Conservation (phyloP, 1,139 yeast species). For the Geotrichum fermentans region DNA sequence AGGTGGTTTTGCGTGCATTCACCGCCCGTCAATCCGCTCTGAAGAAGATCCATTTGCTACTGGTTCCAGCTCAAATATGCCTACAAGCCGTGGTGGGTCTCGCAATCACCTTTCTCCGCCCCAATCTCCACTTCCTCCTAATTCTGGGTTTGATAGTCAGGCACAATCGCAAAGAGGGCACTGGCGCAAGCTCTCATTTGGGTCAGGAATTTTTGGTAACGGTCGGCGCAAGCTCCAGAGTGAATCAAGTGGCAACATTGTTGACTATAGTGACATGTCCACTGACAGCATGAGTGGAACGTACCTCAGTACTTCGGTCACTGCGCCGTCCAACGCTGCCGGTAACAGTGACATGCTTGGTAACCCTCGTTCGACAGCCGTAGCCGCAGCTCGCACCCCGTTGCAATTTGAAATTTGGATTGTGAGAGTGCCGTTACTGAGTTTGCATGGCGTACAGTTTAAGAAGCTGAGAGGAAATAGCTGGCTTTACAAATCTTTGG, state of each 20-base stretch:
- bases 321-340: slow-evolving; percentile 32
- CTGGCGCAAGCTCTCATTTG: slow-evolving; percentile 37
- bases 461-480: slow-evolving; percentile 91
- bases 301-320: slow-evolving; percentile 35
- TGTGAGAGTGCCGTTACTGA: slow-evolving; percentile 87
- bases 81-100: slow-evolving; percentile 1
- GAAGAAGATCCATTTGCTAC: slow-evolving; percentile 39
- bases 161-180: slow-evolving; percentile 26
- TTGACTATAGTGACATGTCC: slow-evolving; percentile 31
- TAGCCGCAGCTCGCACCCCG: slow-evolving; percentile 42
- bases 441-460: slow-evolving; percentile 90
- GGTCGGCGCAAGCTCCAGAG: slow-evolving; percentile 26
- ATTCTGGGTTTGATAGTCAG: not conserved
- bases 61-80: slow-evolving; percentile 19
- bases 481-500: slow-evolving; percentile 93
- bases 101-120: slow-evolving; percentile 11
- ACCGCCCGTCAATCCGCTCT: slow-evolving; percentile 73
- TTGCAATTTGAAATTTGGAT: slow-evolving; percentile 87
- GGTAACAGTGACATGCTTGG: slow-evolving; percentile 58
- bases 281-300: slow-evolving; percentile 41
- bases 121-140: slow-evolving; percentile 11
- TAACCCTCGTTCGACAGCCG: slow-evolving; percentile 24
- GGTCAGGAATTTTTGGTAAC: slow-evolving; percentile 31
- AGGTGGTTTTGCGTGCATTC: slow-evolving; percentile 89
- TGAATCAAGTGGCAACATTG: slow-evolving; percentile 28